Base-by-base conservation (phyloP, 2,329 filamentous ascomycete species). In the Hymenoscyphus fraxineus region DNA sequence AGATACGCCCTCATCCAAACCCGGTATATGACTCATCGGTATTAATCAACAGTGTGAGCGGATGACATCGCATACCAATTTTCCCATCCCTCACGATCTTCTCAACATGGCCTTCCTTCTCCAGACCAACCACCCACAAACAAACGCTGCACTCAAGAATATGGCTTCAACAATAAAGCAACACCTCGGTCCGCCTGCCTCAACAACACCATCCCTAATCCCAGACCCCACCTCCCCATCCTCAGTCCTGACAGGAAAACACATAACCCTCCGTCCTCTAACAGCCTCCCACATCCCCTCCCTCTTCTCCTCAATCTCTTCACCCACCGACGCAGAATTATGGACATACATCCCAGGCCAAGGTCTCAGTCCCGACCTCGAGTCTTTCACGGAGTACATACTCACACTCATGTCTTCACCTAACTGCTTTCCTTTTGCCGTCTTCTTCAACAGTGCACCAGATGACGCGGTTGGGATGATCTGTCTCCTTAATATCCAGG, bases 401-500 rank as follows among this genome's bases (percentile, higher is more conserved):
- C 41, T 66, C 19, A 47, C 67, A 16, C 68, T 61, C 19, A 61
- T 56, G 6, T 4, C 31, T 1, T 7, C 69, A 1, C 77, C 81
- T 64, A 75, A 47, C 40, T 15, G 77, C 0, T 70, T 79, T 47
- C 80, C 78, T 70, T 85, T 78, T 68, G 76, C 79, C 13, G 77
- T 84, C 40, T 27, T 57, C 27, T 44, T 16, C 9, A 61, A 61
- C 35, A n/a, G 2, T 41, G 16, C 10, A 7, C 41, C 41, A 7
- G 41, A 47, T n/a, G 41, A 47, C 61, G 71, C 78, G 0, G 71
- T 82, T 0, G 83, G 83, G 0, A 74, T 81, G 39, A 66, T 78
- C 6, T 69, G 69, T 4, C 66, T 81, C 63, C 73, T 87, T 69
- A 79, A 78, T 62, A 81, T 85, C 59, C 76, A 80, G 4, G 77